Evolutionary conservation across 108 stramenopile species (phyloP).

Genomic region (Thalassiosira profunda): DNA sequence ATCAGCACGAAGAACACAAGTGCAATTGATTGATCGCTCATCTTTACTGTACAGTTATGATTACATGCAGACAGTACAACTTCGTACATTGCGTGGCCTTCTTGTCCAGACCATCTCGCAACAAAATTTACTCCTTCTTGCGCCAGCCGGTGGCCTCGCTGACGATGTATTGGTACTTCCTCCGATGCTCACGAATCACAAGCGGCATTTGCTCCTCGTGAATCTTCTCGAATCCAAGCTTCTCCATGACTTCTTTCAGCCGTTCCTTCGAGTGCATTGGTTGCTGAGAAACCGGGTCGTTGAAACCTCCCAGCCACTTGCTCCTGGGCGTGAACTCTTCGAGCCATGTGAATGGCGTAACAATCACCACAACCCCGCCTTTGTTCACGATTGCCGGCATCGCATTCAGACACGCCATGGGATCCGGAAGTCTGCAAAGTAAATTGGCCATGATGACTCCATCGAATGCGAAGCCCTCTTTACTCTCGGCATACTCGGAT

Average conservation of each 20-base stretch:
- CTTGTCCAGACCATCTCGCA: background rate
- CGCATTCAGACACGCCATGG: conserved; percentile 80
- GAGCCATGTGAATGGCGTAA: conserved; percentile 94
- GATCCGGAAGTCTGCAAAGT: conserved; percentile 92
- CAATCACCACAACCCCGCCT: conserved; percentile 91
- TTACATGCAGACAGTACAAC: too few species aligned
- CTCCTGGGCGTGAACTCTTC: conserved; percentile 88
- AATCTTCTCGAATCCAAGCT: conserved; percentile 86
- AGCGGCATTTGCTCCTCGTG: conserved; percentile 88
- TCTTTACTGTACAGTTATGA: background rate
- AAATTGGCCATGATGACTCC: conserved; percentile 92
- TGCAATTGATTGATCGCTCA: background rate
- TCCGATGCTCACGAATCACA: conserved; percentile 93
- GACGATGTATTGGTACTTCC: conserved; percentile 96
- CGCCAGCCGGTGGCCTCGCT: conserved; percentile 93
- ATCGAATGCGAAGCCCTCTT: conserved; percentile 80
- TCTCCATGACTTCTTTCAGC: conserved; percentile 78
- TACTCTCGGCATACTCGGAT: conserved; percentile 49
- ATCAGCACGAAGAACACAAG: background rate
- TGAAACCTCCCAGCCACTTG: conserved; percentile 87
- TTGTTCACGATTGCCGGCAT: conserved; percentile 78
- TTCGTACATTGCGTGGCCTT: too few species aligned
- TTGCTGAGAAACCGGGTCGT: conserved; percentile 70
- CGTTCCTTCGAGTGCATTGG: conserved; percentile 78
- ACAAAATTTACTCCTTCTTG: conserved; percentile 37